Conservation (phyloP, 345 rosid species). For the Hibiscus mutabilis region DNA sequence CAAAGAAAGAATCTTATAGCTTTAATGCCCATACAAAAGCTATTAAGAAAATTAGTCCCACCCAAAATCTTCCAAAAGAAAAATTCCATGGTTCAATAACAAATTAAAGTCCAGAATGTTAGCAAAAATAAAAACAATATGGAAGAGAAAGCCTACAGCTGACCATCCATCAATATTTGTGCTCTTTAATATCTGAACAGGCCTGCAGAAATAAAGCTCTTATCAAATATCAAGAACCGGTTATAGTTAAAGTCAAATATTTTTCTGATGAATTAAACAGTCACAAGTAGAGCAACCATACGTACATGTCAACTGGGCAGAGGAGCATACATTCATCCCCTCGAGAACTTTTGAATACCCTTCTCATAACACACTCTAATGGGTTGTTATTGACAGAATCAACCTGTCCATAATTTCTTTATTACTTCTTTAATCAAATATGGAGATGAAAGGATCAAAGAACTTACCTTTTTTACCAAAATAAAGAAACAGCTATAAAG, state of each 20-base stretch:
- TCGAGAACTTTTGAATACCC: slow-evolving; percentile 65
- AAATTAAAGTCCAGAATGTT: neutral
- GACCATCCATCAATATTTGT: slow-evolving; percentile 83
- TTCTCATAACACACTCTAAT: slow-evolving; percentile 75
- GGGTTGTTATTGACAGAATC: slow-evolving; percentile 63
- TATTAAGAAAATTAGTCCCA: neutral
- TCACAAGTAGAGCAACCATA: slow-evolving; percentile 2
- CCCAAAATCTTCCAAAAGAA: neutral
- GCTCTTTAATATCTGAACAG: slow-evolving; percentile 82
- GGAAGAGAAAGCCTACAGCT: slow-evolving; percentile 54
- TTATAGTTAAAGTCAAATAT: neutral
- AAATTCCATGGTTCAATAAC: neutral
- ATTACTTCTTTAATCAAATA: slow-evolving; percentile 5
- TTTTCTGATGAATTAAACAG: neutral
- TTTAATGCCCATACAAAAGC: neutral
- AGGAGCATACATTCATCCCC: slow-evolving; percentile 87
- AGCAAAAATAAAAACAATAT: neutral
- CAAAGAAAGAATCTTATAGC: neutral
- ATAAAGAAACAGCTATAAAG: neutral
- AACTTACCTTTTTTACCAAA: neutral
- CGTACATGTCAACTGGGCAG: slow-evolving; percentile 86
- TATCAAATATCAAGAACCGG: slow-evolving; percentile 8
- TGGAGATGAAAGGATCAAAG: neutral
- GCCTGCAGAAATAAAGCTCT: slow-evolving; percentile 48
- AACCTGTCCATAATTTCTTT: slow-evolving; percentile 36